Conservation (phyloP, 1,284 basidiomycete species). For the Ustanciosporium gigantosporum region DNA sequence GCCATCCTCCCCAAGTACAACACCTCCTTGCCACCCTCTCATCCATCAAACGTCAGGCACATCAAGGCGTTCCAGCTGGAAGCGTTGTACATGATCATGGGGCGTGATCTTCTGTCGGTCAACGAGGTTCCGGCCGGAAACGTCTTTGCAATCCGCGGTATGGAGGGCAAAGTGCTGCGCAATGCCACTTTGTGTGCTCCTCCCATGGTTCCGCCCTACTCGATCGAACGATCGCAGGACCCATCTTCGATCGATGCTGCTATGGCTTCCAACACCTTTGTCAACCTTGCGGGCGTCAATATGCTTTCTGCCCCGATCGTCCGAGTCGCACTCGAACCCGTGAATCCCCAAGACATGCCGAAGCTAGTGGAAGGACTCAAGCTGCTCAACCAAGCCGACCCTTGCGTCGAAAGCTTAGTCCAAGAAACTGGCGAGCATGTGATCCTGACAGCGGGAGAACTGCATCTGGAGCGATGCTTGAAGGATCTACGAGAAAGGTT, state of each 20-base stretch:
- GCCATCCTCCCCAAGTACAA: constrained; percentile 90
- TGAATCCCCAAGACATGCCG: constrained; percentile 81
- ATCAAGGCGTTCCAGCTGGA: constrained; percentile 71
- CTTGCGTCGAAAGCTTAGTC: constrained; percentile 94
- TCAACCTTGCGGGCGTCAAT: constrained; percentile 57
- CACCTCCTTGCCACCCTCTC: constrained; percentile 68
- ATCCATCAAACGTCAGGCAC: constrained; percentile 70
- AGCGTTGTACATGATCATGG: constrained; percentile 97
- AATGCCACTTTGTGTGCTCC: constrained; percentile 83
- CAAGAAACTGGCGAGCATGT: constrained; percentile 98
- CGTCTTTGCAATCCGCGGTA: constrained; percentile 87
- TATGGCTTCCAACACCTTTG: constrained; percentile 23
- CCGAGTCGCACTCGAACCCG: constrained; percentile 89
- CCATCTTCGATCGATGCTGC: constrained; percentile 10
- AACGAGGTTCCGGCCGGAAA: constrained; percentile 88
- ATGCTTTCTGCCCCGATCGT: constrained; percentile 76
- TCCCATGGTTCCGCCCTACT: constrained; percentile 17
- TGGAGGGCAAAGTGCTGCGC: constrained; percentile 86
- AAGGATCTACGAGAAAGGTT: constrained; percentile 94
- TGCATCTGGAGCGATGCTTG: constrained; percentile 95
- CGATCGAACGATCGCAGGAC: constrained; percentile 19
- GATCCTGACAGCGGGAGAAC: constrained; percentile 91
- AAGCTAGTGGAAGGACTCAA: constrained; percentile 86
- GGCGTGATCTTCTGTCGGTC: constrained; percentile 83
- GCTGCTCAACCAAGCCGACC: constrained; percentile 90